Conservation (phyloP, 352 stramenopile genomes). For the Blastocystis sp. region DNA sequence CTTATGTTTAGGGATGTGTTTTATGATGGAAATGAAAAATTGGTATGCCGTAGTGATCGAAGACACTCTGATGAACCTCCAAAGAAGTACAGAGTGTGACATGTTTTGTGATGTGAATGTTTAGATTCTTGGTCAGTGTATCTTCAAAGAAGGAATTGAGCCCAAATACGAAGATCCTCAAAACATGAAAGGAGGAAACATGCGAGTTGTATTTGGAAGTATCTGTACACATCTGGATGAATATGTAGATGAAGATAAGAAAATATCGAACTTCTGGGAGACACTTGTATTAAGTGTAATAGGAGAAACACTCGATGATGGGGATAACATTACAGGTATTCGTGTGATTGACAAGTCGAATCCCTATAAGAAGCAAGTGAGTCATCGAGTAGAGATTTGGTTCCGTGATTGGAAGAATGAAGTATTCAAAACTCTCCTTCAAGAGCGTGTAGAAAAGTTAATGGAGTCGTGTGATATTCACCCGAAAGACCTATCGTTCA, state of each 20-base stretch:
- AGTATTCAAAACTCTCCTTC: background rate
- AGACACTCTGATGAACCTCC: background rate
- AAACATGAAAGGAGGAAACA: conserved; percentile 78
- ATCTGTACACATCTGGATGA: background rate
- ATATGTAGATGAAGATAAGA: conserved; percentile 71
- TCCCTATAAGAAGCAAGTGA: conserved; percentile 49
- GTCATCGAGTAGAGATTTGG: conserved; percentile 55
- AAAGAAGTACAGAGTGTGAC: background rate
- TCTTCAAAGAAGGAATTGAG: conserved; percentile 79
- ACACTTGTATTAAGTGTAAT: conserved; percentile 78
- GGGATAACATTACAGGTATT: conserved; percentile 77
- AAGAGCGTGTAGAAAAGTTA: conserved; percentile 17
- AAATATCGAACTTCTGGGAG: conserved; percentile 77
- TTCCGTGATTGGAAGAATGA: conserved; percentile 56
- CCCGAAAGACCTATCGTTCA: background rate
- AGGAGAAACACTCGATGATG: conserved; percentile 75
- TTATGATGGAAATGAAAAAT: conserved; percentile 53
- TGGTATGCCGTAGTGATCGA: background rate
- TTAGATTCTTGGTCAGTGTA: conserved; percentile 34
- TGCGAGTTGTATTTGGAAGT: conserved; percentile 11
- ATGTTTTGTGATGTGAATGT: background rate
- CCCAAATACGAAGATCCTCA: conserved; percentile 79
- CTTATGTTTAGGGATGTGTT: conserved; percentile 27
- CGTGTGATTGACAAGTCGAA: conserved; percentile 75
- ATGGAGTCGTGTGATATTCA: background rate